These are phyloP conservation scores for Phytophthora melonis DNA, from an alignment of 352 stramenopile species.

Conservation along the genomic window DNA sequence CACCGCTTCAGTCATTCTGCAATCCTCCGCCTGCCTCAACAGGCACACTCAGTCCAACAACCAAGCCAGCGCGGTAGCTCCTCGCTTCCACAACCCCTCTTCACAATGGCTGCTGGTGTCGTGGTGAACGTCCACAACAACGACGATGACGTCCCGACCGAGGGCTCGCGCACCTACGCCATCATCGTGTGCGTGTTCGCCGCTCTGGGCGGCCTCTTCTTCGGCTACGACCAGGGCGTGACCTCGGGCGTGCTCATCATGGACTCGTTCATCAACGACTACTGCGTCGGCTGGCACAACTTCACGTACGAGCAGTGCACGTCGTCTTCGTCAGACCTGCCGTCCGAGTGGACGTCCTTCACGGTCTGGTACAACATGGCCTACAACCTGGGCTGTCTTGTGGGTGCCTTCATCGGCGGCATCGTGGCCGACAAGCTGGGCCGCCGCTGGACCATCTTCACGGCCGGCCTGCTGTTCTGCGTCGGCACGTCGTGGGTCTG, in stretches of 20 bases:
- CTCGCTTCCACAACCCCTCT: too few species aligned
- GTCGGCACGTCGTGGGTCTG: constrained; percentile 44
- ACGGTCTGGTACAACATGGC: constrained; percentile 41
- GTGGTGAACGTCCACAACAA: too few species aligned
- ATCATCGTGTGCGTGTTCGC: too few species aligned
- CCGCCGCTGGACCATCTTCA: constrained; percentile 45
- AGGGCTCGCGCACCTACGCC: constrained; percentile 21
- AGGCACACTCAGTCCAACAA: too few species aligned
- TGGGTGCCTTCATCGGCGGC: constrained; percentile 29
- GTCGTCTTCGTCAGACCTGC: constrained; percentile 11
- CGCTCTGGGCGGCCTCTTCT: too few species aligned
- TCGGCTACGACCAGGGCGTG: too few species aligned
- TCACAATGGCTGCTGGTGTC: too few species aligned
- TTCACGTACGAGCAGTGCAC: constrained; percentile 42
- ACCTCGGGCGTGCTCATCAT: constrained; percentile 23
- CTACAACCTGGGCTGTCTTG: constrained; percentile 38
- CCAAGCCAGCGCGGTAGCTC: too few species aligned
- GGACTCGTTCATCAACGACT: constrained; percentile 26
- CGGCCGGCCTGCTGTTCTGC: constrained; percentile 46
- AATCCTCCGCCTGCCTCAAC: background rate
- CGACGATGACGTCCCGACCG: background rate
- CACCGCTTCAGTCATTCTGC: constrained; percentile 3
- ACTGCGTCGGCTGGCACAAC: constrained; percentile 45
- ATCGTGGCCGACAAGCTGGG: constrained; percentile 42
- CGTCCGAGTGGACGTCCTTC: constrained; percentile 39